Evolutionary conservation across 805 yeast genomes (phyloP).

Genomic region (Starmerella davenportii): DNA sequence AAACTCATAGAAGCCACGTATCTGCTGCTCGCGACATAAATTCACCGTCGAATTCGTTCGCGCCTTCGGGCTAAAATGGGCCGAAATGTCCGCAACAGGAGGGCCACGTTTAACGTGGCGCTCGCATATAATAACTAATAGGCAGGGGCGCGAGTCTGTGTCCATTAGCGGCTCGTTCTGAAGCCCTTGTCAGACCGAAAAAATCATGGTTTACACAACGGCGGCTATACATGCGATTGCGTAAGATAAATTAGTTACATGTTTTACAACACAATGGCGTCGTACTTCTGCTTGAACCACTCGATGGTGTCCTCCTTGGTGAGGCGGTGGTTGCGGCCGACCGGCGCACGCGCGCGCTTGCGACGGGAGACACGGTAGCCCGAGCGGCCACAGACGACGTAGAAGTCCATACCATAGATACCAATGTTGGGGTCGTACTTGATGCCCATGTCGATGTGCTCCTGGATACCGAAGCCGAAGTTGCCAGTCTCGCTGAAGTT

Average conservation of each 20-base stretch:
- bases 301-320: constrained; percentile 82
- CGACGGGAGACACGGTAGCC: constrained; percentile 93
- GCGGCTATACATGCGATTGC: too few relatives aligned
- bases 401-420: constrained; percentile 99
- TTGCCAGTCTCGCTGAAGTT: constrained; percentile 99
- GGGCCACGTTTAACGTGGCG: too few relatives aligned
- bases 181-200: too few relatives aligned
- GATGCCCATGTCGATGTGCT: constrained; percentile 99
- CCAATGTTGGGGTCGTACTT: constrained; percentile 99
- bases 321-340: constrained; percentile 88
- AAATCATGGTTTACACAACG: too few relatives aligned
- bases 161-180: too few relatives aligned
- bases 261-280: constrained; percentile 65
- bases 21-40: too few relatives aligned
- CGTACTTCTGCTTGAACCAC: constrained; percentile 99
- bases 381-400: constrained; percentile 98
- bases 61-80: too few relatives aligned
- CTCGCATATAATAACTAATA: too few relatives aligned
- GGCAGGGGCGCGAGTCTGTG: too few relatives aligned
- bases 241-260: not conserved
- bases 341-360: constrained; percentile 73
- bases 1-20: too few relatives aligned
- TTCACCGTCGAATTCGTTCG: too few relatives aligned
- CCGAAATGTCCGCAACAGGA: too few relatives aligned
- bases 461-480: constrained; percentile 99